Conservation (phyloP, 164 flowering plant genomes). For the Berberis thunbergii region DNA sequence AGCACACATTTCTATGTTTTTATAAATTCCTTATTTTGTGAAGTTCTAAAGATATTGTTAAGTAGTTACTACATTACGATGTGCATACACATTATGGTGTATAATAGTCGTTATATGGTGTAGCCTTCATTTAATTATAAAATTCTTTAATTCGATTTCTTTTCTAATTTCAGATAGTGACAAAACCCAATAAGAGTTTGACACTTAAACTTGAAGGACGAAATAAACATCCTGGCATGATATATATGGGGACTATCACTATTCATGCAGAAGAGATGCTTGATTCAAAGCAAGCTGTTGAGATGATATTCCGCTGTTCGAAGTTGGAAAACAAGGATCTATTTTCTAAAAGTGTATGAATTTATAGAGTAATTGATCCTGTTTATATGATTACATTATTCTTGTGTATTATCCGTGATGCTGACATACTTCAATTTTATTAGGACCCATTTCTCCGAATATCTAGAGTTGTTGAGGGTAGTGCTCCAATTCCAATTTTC, state of each 20-base stretch:
- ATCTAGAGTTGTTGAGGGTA: conserved; percentile 64
- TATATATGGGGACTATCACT: conserved; percentile 43
- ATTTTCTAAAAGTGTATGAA: conserved; percentile 83
- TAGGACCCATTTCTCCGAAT: conserved; percentile 89
- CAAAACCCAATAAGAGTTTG: conserved; percentile 34
- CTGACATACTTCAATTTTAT: neutral
- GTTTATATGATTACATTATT: neutral
- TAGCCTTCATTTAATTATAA: neutral
- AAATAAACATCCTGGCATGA: conserved; percentile 14
- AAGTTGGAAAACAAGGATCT: conserved; percentile 65
- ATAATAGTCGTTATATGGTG: neutral
- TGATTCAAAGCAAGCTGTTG: conserved; percentile 54
- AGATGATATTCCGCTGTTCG: conserved; percentile 52
- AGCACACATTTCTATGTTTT: neutral
- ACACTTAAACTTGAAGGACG: conserved; percentile 36
- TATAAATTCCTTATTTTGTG: neutral
- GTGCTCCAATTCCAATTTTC: conserved; percentile 65
- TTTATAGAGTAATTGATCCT: neutral
- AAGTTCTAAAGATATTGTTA: no score
- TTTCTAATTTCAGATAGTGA: conserved; percentile 48
- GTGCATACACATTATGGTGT: neutral
- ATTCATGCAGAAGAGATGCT: conserved; percentile 78
- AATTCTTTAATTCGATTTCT: neutral
- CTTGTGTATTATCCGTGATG: neutral
- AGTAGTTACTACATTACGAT: neutral